A percentile compares a stretch with the other conserved stretches of the same genome.
phyloP scores from a whole-genome alignment of 176 grass and related monocot genomes.

The Raddia guianensis region DNA sequence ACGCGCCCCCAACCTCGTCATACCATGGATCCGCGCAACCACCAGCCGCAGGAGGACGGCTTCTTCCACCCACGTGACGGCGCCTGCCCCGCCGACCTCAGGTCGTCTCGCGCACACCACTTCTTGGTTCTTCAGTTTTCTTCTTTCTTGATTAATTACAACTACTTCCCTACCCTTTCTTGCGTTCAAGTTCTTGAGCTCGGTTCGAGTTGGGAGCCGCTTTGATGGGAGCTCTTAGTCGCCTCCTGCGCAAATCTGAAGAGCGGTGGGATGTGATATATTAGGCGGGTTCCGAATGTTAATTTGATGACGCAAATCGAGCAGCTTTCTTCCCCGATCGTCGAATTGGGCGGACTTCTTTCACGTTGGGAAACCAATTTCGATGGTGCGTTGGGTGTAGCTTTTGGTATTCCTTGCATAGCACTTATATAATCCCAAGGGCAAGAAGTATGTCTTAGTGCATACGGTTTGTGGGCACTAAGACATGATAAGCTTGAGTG shows the following conservation, averaged over 20 bases:
- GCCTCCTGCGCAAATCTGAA: background rate
- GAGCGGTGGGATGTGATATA: background rate
- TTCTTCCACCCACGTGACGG: conserved; percentile 30
- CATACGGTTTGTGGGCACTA: conserved; percentile 8
- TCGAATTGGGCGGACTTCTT: conserved; percentile 1
- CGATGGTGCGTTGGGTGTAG: background rate
- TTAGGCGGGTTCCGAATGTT: conserved; percentile 3
- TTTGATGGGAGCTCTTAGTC: background rate
- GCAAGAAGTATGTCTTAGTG: background rate
- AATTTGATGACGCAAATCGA: background rate
- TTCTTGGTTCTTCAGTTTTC: background rate
- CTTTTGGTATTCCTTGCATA: background rate
- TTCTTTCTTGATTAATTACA: background rate
- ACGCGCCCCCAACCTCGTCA: conserved; percentile 5
- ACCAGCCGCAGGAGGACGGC: conserved; percentile 27
- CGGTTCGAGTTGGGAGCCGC: background rate
- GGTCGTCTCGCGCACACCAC: conserved; percentile 22
- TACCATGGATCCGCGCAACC: conserved; percentile 40
- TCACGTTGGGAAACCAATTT: background rate
- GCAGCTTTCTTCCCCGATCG: background rate
- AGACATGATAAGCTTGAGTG: background rate
- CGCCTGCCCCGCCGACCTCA: conserved; percentile 23
- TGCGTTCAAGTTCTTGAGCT: background rate
- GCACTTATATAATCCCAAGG: background rate
- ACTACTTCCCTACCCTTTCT: background rate